phyloP scores from a whole-genome alignment of 2,329 filamentous ascomycete genomes.

The Colletotrichum sp. region DNA sequence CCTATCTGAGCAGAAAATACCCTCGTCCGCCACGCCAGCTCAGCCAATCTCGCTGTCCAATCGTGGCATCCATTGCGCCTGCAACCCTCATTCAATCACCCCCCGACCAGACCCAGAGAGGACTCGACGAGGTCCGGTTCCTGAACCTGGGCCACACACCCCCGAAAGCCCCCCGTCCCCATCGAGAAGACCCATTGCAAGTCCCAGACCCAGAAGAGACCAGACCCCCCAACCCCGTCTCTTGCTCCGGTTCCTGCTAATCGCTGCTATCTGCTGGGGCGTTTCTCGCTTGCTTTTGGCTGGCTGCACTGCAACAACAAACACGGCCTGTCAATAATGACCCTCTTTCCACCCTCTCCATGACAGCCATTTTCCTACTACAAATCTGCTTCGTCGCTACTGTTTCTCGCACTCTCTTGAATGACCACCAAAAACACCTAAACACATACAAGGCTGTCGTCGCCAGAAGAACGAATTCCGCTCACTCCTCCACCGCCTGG shows the following conservation, averaged over 20 bases:
- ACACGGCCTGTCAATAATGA: slow-evolving; percentile 23
- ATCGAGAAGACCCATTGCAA: not conserved
- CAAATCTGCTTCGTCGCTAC: slow-evolving; percentile 53
- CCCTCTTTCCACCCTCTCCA: slow-evolving; percentile 36
- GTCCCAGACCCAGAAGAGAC: not conserved
- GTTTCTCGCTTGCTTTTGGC: not conserved
- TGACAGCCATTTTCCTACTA: slow-evolving; percentile 51
- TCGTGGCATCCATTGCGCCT: slow-evolving; percentile 18
- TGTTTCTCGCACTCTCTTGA: slow-evolving; percentile 48
- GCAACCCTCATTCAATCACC: slow-evolving; percentile 20
- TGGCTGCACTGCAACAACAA: slow-evolving; percentile 9
- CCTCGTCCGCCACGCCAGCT: slow-evolving; percentile 21
- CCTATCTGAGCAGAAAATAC: slow-evolving; percentile 19
- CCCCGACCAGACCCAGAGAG: slow-evolving; percentile 18
- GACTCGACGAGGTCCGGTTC: slow-evolving; percentile 3
- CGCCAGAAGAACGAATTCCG: slow-evolving; percentile 44
- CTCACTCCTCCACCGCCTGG: slow-evolving; percentile 40
- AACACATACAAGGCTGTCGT: slow-evolving; percentile 47
- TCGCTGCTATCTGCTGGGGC: slow-evolving; percentile 15
- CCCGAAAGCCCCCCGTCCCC: not conserved
- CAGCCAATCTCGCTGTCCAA: slow-evolving; percentile 23
- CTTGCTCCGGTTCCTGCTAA: slow-evolving; percentile 9
- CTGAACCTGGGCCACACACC: slow-evolving; percentile 6
- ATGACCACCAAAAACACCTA: slow-evolving; percentile 47
- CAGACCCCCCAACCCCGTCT: slow-evolving; percentile 4